Evolutionary conservation across 2,329 filamentous ascomycete species (phyloP).

Genomic region (Neonectria magnoliae): DNA sequence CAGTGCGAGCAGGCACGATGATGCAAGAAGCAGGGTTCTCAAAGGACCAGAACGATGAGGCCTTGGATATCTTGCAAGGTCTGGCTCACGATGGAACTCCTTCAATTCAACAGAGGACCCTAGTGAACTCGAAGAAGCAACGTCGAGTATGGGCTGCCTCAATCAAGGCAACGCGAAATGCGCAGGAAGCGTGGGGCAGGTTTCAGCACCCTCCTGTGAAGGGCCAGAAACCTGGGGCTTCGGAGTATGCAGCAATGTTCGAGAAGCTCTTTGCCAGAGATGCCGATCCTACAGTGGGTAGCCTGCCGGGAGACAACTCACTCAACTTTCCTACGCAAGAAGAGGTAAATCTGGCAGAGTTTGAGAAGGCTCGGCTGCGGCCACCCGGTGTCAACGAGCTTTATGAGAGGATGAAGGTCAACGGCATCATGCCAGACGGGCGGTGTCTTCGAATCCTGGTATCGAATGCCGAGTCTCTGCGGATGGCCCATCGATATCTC

Average conservation of each 20-base stretch:
- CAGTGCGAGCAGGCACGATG: constrained; percentile 61
- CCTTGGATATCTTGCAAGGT: constrained; percentile 64
- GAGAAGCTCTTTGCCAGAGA: constrained; percentile 59
- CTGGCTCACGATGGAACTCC: constrained; percentile 60
- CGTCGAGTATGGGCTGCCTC: constrained; percentile 63
- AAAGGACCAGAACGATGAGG: constrained; percentile 57
- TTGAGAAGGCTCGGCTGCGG: constrained; percentile 69
- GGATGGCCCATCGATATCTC: constrained; percentile 61
- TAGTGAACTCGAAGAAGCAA: constrained; percentile 28
- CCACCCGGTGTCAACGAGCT: constrained; percentile 69
- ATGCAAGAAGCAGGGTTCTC: constrained; percentile 67
- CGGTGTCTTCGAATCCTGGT: constrained; percentile 67
- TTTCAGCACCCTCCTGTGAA: constrained; percentile 53
- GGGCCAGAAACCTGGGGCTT: constrained; percentile 48
- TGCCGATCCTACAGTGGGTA: constrained; percentile 35
- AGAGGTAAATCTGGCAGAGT: constrained; percentile 66
- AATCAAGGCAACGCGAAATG: constrained; percentile 68
- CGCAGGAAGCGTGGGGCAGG: constrained; percentile 68
- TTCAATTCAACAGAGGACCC: constrained; percentile 61
- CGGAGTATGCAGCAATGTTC: constrained; percentile 70
- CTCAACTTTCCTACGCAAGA: constrained; percentile 54
- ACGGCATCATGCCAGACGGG: constrained; percentile 59
- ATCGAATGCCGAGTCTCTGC: constrained; percentile 58
- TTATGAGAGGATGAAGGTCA: constrained; percentile 65
- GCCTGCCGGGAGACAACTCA: constrained; percentile 69